Percentiles rank a stretch among this genome's conserved stretches.
Conservation (phyloP, 345 rosid genomes). For the Camelina hispida region DNA sequence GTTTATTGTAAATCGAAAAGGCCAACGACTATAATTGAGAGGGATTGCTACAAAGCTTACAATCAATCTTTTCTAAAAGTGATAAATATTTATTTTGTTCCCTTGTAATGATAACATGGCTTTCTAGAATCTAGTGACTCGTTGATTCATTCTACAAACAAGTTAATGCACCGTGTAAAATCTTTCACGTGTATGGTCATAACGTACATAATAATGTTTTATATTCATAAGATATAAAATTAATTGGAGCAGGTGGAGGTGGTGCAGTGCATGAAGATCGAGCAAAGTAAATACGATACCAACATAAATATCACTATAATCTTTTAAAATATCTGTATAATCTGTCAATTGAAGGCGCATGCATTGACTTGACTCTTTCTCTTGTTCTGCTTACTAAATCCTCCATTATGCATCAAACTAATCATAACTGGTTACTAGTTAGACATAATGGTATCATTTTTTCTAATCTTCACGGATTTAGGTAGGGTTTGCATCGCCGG, state of each 20-base stretch:
- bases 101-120: neutral
- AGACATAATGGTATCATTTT: neutral
- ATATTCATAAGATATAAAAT: too few species aligned
- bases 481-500: too few species aligned
- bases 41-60: too few species aligned
- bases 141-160: slow-evolving; percentile 32
- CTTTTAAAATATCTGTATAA: too few species aligned
- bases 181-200: slow-evolving; percentile 7
- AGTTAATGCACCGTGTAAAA: slow-evolving; percentile 11
- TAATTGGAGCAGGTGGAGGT: neutral
- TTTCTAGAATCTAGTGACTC: slow-evolving; percentile 30
- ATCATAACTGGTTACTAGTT: slow-evolving; percentile 11
- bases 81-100: neutral
- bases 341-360: slow-evolving; percentile 1
- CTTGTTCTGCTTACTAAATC: slow-evolving; percentile 11
- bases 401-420: slow-evolving; percentile 14
- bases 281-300: neutral
- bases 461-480: too few species aligned
- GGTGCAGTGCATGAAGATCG: slow-evolving; percentile 18
- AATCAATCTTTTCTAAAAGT: neutral
- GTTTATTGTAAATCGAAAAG: too few species aligned
- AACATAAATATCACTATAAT: neutral
- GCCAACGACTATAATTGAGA: too few species aligned
- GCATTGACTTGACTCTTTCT: slow-evolving; percentile 40
- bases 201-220: too few species aligned